phyloP scores from a whole-genome alignment of 495 filamentous ascomycete genomes.

The Pseudomonodictys pantanalensis region DNA sequence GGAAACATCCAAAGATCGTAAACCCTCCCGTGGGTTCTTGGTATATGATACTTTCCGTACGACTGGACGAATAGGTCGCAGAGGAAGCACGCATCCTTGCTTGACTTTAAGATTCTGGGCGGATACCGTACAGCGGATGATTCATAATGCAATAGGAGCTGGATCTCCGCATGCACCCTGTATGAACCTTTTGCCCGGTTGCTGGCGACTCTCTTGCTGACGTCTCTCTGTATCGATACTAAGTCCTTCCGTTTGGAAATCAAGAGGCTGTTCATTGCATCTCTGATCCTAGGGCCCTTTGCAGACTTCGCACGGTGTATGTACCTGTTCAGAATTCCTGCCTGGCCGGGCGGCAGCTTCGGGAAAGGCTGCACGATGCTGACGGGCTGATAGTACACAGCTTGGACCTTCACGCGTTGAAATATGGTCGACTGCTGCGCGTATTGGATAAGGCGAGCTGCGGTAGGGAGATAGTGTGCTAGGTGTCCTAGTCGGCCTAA shows the following conservation, averaged over 20 bases:
- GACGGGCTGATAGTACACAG: neutral
- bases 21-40: slow-evolving; percentile 22
- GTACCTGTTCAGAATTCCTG: slow-evolving; percentile 7
- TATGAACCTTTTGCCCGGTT: neutral
- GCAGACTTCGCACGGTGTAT: neutral
- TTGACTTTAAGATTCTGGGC: slow-evolving; percentile 19
- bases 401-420: neutral
- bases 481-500: neutral
- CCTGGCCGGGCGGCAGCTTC: neutral
- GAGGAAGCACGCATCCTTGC: slow-evolving; percentile 27
- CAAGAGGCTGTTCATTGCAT: neutral
- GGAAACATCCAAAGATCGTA: slow-evolving; percentile 28
- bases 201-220: neutral
- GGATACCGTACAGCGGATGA: neutral
- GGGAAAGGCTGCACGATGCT: neutral
- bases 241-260: neutral
- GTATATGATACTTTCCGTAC: slow-evolving; percentile 17
- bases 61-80: slow-evolving; percentile 25
- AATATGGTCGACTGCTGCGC: slow-evolving; percentile 1
- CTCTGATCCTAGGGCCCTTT: neutral
- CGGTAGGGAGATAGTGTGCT: neutral
- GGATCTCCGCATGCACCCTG: slow-evolving; percentile 29
- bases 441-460: neutral
- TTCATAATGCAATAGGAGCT: slow-evolving; percentile 27
- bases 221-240: neutral